phyloP scores from a whole-genome alignment of 768 basidiomycete species.

The Lentinula lateritia region DNA sequence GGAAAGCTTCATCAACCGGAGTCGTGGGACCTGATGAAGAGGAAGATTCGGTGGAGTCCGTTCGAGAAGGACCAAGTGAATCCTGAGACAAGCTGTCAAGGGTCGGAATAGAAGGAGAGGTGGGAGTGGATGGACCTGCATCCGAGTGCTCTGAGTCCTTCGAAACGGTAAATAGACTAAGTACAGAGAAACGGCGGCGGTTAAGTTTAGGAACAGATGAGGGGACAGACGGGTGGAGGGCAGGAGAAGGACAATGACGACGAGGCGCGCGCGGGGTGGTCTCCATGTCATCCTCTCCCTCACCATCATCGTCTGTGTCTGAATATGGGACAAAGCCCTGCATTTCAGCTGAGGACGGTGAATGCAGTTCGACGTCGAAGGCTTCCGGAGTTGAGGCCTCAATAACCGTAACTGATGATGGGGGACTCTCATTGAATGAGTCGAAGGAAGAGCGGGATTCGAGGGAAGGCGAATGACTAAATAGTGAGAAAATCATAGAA shows the following conservation, averaged over 20 bases:
- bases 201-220: constrained; percentile 14
- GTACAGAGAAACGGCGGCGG: constrained; percentile 27
- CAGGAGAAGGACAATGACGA: constrained; percentile 6
- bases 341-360: constrained; percentile 30
- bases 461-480: neutral
- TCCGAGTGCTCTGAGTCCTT: neutral
- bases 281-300: constrained; percentile 11
- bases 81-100: constrained; percentile 17
- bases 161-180: constrained; percentile 24
- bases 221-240: constrained; percentile 7
- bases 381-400: neutral
- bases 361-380: constrained; percentile 6
- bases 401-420: neutral
- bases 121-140: constrained; percentile 10
- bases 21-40: constrained; percentile 6
- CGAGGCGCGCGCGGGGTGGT: constrained; percentile 12
- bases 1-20: constrained; percentile 5
- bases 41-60: constrained; percentile 7
- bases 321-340: constrained; percentile 18
- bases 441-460: constrained; percentile 7
- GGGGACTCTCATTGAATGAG: neutral
- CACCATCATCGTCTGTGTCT: constrained; percentile 12
- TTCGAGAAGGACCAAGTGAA: constrained; percentile 17
- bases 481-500: constrained; percentile 15
- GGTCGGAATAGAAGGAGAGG: constrained; percentile 13